phyloP scores from a whole-genome alignment of 306 rosid species.

The Macrotyloma uniflorum region DNA sequence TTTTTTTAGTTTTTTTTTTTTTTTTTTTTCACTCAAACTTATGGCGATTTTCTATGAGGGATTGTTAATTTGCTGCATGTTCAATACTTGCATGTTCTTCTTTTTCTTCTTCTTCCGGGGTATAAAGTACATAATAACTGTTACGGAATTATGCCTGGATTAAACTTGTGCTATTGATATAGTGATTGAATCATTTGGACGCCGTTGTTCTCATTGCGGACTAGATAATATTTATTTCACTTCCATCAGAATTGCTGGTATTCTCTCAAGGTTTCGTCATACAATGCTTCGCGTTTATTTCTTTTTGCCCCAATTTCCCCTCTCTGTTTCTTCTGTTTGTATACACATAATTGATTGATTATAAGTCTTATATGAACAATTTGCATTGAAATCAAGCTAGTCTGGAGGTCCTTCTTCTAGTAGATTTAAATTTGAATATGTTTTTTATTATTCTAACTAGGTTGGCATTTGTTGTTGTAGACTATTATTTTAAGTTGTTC shows the following conservation, averaged over 20 bases:
- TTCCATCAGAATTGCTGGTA: background rate
- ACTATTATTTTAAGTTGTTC: background rate
- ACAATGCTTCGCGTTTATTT: background rate
- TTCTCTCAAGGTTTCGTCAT: background rate
- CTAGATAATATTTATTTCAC: background rate
- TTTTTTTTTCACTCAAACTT: background rate
- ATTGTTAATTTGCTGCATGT: constrained; percentile 9
- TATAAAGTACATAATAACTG: constrained; percentile 29
- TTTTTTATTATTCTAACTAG: background rate
- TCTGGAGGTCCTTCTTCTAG: background rate
- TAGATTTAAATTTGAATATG: constrained; percentile 3
- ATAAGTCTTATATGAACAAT: background rate
- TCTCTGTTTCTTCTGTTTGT: background rate
- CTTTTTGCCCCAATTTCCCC: background rate
- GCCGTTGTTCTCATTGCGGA: background rate
- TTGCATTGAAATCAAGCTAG: background rate
- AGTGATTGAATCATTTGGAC: background rate
- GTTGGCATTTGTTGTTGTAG: background rate
- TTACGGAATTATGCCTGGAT: constrained; percentile 1
- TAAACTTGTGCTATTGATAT: background rate
- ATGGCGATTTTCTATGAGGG: background rate
- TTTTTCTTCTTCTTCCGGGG: background rate
- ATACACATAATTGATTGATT: background rate
- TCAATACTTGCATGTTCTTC: background rate
- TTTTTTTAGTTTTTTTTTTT: background rate